These are phyloP conservation scores for Calonectria leucothoes DNA, from an alignment of 2,329 filamentous ascomycete species.

Conservation along the genomic window DNA sequence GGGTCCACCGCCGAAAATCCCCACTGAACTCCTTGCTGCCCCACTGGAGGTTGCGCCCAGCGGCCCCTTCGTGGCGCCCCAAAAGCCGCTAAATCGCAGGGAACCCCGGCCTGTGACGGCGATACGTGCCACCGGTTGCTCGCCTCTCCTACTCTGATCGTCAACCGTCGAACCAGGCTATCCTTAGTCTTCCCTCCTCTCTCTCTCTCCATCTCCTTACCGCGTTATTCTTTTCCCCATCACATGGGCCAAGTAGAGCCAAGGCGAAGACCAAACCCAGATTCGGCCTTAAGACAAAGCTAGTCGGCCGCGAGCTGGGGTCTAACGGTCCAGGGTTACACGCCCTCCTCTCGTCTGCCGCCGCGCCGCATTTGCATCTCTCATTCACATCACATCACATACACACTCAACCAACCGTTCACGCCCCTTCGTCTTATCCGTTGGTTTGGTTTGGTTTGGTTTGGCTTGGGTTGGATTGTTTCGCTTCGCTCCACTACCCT, in stretches of 20 bases:
- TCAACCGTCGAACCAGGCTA: constrained; percentile 9
- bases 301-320: constrained; percentile 8
- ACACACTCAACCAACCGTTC: background rate
- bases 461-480: background rate
- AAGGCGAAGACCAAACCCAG: constrained; percentile 17
- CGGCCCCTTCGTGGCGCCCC: constrained; percentile 11
- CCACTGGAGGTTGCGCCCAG: constrained; percentile 17
- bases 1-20: constrained; percentile 7
- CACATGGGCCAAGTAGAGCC: constrained; percentile 10
- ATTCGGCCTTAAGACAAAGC: constrained; percentile 34
- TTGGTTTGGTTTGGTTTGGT: background rate
- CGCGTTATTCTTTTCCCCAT: constrained; percentile 4
- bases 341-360: constrained; percentile 14
- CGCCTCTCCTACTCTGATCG: constrained; percentile 8
- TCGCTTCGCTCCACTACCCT: background rate
- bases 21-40: constrained; percentile 12
- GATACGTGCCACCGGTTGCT: constrained; percentile 20
- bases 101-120: constrained; percentile 18
- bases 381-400: constrained; percentile 7
- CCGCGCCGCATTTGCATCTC: constrained; percentile 1
- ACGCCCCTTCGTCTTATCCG: constrained; percentile 7
- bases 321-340: constrained; percentile 13
- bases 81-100: constrained; percentile 22
- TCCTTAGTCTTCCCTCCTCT: constrained; percentile 26
- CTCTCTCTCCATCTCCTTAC: constrained; percentile 12